Conservation (phyloP, 805 yeast genomes). For the Kazachstania taianensis region DNA sequence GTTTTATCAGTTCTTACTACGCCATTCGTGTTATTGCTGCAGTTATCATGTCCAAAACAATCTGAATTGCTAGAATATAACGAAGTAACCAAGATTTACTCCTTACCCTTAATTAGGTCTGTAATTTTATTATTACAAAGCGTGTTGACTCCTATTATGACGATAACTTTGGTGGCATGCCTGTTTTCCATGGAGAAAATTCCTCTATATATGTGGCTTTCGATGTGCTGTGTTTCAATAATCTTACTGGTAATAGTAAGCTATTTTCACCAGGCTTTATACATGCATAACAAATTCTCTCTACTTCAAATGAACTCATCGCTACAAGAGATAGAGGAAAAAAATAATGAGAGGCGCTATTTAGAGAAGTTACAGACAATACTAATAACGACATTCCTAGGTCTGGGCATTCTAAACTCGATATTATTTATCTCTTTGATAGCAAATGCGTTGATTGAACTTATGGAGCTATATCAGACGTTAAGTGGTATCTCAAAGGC, state of each 20-base stretch:
- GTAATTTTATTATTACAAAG: conserved; percentile 25
- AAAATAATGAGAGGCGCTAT: conserved; percentile 10
- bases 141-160: conserved; percentile 24
- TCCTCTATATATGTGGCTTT: conserved; percentile 7
- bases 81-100: conserved; percentile 14
- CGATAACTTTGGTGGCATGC: conserved; percentile 14
- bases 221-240: conserved; percentile 6
- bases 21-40: conserved; percentile 29
- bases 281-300: conserved; percentile 17
- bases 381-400: conserved; percentile 10
- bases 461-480: conserved; percentile 26
- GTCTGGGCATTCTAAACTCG: conserved; percentile 24
- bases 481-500: conserved; percentile 54
- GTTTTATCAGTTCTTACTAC: conserved; percentile 25
- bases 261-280: conserved; percentile 7
- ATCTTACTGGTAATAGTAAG: not conserved
- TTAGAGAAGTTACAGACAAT: conserved; percentile 13
- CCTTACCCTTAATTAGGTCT: conserved; percentile 13
- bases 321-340: conserved; percentile 5
- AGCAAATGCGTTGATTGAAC: conserved; percentile 29
- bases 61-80: conserved; percentile 21
- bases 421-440: conserved; percentile 27
- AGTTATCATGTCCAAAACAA: conserved; percentile 30
- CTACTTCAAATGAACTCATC: conserved; percentile 10
- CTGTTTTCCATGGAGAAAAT: conserved; percentile 8